These are phyloP conservation scores for Chaetomidium leptoderma DNA, from an alignment of 495 filamentous ascomycete genomes.

Conservation along the genomic window DNA sequence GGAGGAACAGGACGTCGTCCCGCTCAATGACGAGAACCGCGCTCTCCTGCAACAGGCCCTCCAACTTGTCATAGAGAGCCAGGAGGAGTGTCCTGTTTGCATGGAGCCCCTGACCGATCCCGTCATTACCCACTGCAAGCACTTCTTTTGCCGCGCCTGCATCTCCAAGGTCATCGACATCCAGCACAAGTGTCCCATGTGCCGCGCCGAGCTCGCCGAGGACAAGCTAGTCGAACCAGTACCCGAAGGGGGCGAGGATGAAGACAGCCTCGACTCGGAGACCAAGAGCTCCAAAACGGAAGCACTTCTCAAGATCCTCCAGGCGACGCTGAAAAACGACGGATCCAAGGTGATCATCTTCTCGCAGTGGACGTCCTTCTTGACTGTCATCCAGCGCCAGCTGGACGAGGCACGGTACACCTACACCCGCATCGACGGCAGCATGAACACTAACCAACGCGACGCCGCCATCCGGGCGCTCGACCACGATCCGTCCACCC, in stretches of 20 bases:
- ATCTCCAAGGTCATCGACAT: slow-evolving; percentile 74
- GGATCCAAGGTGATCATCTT: slow-evolving; percentile 84
- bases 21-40: slow-evolving; percentile 68
- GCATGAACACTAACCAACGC: slow-evolving; percentile 62
- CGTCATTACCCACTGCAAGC: slow-evolving; percentile 84
- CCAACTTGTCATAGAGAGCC: slow-evolving; percentile 71
- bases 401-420: slow-evolving; percentile 57
- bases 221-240: slow-evolving; percentile 61
- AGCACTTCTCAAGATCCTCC: slow-evolving; percentile 72
- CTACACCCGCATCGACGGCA: slow-evolving; percentile 78
- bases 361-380: slow-evolving; percentile 89
- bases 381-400: slow-evolving; percentile 71
- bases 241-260: slow-evolving; percentile 44
- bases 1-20: slow-evolving; percentile 61
- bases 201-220: slow-evolving; percentile 66
- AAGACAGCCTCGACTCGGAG: slow-evolving; percentile 53
- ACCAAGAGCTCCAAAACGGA: slow-evolving; percentile 80
- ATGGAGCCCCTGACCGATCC: slow-evolving; percentile 69
- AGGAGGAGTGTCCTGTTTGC: slow-evolving; percentile 82
- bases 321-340: slow-evolving; percentile 61
- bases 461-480: slow-evolving; percentile 66
- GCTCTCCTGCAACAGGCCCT: slow-evolving; percentile 71
- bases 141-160: slow-evolving; percentile 71
- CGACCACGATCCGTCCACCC: slow-evolving; percentile 62
- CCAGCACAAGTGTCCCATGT: slow-evolving; percentile 85